Base-by-base conservation (phyloP, 345 rosid genomes). In the Bruguiera parviflora region DNA sequence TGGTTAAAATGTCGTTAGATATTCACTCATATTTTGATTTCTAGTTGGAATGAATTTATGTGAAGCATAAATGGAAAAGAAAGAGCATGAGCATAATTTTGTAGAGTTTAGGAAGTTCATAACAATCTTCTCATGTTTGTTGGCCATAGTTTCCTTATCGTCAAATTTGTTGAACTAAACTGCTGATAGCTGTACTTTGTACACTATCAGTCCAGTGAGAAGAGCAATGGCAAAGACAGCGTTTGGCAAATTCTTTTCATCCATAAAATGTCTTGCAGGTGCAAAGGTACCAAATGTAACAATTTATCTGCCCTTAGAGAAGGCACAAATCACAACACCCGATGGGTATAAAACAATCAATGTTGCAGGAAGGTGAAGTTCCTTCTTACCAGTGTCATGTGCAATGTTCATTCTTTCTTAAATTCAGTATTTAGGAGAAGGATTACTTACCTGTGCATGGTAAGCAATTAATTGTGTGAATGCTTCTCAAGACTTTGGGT, bases 271-370 rank as follows among this genome's bases (percentile, higher is more conserved):
- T 57, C 65, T 69, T 70, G 31, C 85, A 92, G 98, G 96, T 72
- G 90, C 91, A 29, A 89, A 82, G 81, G 71, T 92, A 63, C 93
- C 98, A 67, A 89, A 80, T 63, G 64, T 92, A n/a, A 87, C 75
- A 57, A 53, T 92, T 74, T 73, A 86, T 71, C 83, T 92, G 76
- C 81, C 98, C n/a, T 61, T 77, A 47, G 89, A 85, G 4, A 56
- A 56, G 59, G 31, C 59, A 56, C 24, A 24, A n/a, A 56, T 56
- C 28, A 24, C 31, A 24, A 56, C 59, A 8, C 59, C 25, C 6
- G 71, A 56, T 5, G 31, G 59, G 59, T 10, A n/a, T 24, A 56
- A 16, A 56, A 24, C 59, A 56, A 24, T 56, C 25, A 56, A 56
- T 53, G 6, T 56, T 56, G 59, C 59, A 56, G 59, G 59, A 24